Base-by-base conservation (phyloP, 2,329 filamentous ascomycete species). In the Daldinia sp. region DNA sequence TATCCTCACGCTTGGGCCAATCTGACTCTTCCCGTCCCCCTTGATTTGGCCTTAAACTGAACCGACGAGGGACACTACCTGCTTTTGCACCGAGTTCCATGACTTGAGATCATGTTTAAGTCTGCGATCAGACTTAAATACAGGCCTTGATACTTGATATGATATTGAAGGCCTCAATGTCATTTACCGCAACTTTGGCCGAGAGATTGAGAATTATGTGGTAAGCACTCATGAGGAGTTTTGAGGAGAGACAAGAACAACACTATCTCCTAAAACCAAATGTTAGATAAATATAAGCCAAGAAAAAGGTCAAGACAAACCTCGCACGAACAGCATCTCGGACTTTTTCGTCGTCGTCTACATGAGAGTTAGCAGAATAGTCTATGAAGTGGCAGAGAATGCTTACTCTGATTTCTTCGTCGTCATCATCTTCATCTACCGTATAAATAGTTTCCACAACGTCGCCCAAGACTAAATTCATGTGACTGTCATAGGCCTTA, bases 321-420 rank as follows among this genome's bases (percentile, higher is more conserved):
- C 95, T 92, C 96, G 87, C 65, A 99, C 95, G 80, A 99, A 99
- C 20, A 99, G 84, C 96, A 99, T 99, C 80, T 98, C 96, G 48
- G 94, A 97, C 81, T 98, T 97, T 82, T 97, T 97, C 83, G 95
- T 97, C 70, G 96, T 89, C 13, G 94, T 97, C 92, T 97, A 71
- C 13, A 58, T 30, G 4, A 10, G 3, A 9, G 12, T 72, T 57
- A 72, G 64, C 6, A 42, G 9, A 6, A 18, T 3, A 7, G 12
- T 20, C 12, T 13, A 26, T 12, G 35, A 23, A 6, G 20, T 7
- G 6, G 28, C 37, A n/a, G n/a, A 53, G 18, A 61, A 10, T 48
- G 73, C 85, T 73, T 78, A 94, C 93, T 85, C 90, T 92, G 75
- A 93, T 85, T 30, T 89, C 88, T 65, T 95, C 91, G 65, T 92